Evolutionary conservation across 805 yeast species (phyloP), one percentile per base, ranked within the genome.

Genomic region (Kluyveromyces siamensis): DNA sequence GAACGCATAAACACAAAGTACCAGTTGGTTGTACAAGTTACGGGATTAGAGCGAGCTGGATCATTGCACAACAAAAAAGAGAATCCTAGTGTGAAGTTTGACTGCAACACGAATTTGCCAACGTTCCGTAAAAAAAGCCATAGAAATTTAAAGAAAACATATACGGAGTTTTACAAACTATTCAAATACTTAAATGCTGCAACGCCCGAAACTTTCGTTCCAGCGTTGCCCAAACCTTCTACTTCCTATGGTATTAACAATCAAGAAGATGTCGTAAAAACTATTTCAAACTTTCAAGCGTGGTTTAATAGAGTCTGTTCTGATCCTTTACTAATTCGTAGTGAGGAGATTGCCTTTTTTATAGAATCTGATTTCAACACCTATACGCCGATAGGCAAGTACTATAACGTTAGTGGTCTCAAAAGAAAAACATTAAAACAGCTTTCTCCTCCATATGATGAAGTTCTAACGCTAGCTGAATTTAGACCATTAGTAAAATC

Each of bases 361-460:
- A 74, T 87, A 37, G 95, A 87, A 59, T 79, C 84, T 54, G 93
- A 86, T 60, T 83, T 80, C 56, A 79, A 79, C 10, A 60, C 71
- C 1, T 73, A 73, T 51, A 59, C 69, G 6, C 76, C 77, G 3
- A 64, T 71, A 11, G 83, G 80, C 53, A 76, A 79, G 56, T 71
- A 75, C 40, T 70, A 75, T 41, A 81, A 82, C 44, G 95, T 96
- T 1, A 81, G 95, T 14, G 99, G 98, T 0, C 65, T 93, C 25
- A 81, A 83, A 53, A 78, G 99, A 46, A 87, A 86, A 65, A 89
- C 98, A 1, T 74, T 93, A 59, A 93, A 93, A 65, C 99, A 93
- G 63, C 75, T 90, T 41, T 83, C 86, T 40, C 87, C 95, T 1
- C 99, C 99, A 0, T 87, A 83, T 58, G 99, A 91, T 66, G 91